phyloP scores from a whole-genome alignment of 1,284 basidiomycete species.

The Trametes polyzona region DNA sequence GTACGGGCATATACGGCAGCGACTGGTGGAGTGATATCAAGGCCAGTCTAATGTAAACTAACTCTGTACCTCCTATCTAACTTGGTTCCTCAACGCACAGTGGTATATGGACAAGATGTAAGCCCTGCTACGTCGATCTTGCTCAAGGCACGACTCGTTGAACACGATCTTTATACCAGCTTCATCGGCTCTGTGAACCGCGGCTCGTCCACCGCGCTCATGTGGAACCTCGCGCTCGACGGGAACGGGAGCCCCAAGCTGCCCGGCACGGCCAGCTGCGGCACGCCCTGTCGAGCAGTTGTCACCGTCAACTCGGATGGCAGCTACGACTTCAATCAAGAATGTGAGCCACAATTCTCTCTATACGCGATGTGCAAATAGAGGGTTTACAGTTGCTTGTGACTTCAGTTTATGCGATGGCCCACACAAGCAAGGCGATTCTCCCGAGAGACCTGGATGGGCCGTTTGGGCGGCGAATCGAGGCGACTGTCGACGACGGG shows the following conservation, averaged over 20 bases:
- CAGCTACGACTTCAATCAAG: conserved; percentile 68
- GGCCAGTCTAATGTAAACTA: conserved; percentile 38
- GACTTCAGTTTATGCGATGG: conserved; percentile 65
- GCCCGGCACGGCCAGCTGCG: conserved; percentile 66
- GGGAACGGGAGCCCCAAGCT: conserved; percentile 62
- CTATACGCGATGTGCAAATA: background rate
- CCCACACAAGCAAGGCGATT: conserved; percentile 72
- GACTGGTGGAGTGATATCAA: conserved; percentile 83
- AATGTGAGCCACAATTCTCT: conserved; percentile 50
- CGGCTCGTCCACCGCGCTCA: conserved; percentile 55
- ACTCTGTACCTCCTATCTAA: background rate
- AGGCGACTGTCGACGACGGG: conserved; percentile 59
- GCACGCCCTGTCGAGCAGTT: conserved; percentile 64
- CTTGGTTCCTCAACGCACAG: conserved; percentile 35
- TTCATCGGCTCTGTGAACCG: conserved; percentile 50
- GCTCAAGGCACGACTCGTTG: too few species aligned
- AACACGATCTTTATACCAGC: conserved; percentile 30
- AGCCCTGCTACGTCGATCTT: too few species aligned
- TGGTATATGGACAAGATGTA: conserved; percentile 70
- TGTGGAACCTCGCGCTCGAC: conserved; percentile 77
- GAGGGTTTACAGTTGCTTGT: background rate
- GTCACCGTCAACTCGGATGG: conserved; percentile 69
- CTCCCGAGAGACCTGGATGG: conserved; percentile 68
- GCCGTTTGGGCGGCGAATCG: conserved; percentile 70
- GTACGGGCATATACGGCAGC: conserved; percentile 50